Evolutionary conservation across 2,329 filamentous ascomycete genomes (phyloP).

Genomic region (Leptographium radiaticola): DNA sequence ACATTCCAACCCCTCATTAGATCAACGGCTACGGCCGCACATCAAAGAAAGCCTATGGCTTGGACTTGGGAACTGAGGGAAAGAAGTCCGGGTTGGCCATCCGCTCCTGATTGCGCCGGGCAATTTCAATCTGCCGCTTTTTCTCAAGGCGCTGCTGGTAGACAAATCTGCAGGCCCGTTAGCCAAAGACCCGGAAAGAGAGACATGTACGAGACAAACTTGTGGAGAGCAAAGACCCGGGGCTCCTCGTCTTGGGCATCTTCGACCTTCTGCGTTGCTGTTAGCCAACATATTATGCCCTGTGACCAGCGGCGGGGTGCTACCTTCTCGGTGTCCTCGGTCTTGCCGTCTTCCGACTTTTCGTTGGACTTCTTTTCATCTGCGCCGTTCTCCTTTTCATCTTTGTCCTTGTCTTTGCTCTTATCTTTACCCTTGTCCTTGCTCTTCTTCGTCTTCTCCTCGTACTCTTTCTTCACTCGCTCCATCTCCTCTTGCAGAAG

Average conservation of each 20-base stretch:
- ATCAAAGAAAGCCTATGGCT: slow-evolving; percentile 19
- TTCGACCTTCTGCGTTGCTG: slow-evolving; percentile 8
- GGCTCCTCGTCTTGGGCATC: slow-evolving; percentile 48
- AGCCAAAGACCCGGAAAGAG: neutral
- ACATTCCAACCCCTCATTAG: too few relatives aligned
- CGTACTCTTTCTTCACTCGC: slow-evolving; percentile 62
- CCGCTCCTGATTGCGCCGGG: slow-evolving; percentile 69
- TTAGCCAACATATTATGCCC: neutral
- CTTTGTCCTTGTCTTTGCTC: slow-evolving; percentile 30
- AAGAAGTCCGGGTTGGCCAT: slow-evolving; percentile 68
- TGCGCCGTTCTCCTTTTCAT: slow-evolving; percentile 20
- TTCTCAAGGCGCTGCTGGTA: slow-evolving; percentile 74
- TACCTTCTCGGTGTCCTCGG: neutral
- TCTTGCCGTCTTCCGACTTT: neutral
- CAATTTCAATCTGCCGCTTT: slow-evolving; percentile 60
- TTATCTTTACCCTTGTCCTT: slow-evolving; percentile 47
- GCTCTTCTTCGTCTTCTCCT: slow-evolving; percentile 58
- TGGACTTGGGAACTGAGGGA: slow-evolving; percentile 64
- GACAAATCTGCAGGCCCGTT: slow-evolving; percentile 48
- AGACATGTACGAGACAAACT: slow-evolving; percentile 33
- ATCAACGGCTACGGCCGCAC: too few relatives aligned
- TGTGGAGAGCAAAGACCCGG: slow-evolving; percentile 72
- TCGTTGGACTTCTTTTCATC: slow-evolving; percentile 13
- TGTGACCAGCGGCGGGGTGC: neutral
- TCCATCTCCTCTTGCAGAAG: slow-evolving; percentile 38